Percentiles rank a stretch among this genome's conserved stretches.
Conservation (phyloP, 768 basidiomycete genomes). For the Aureoboletus auriporus region DNA sequence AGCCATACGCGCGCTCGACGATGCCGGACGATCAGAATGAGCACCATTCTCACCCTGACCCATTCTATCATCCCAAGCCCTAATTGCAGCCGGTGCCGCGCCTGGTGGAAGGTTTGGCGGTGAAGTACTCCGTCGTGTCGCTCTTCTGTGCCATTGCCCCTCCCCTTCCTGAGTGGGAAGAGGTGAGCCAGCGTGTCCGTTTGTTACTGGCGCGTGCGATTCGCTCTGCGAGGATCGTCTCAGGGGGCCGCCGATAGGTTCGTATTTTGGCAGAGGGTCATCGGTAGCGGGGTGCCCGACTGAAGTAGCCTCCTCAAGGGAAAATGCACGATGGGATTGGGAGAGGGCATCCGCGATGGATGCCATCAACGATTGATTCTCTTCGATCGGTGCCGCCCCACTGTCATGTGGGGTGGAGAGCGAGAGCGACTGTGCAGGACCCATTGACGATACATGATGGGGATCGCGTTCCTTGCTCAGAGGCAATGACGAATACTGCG, state of each 20-base stretch:
- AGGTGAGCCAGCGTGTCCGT: conserved; percentile 10
- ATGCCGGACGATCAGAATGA: conserved; percentile 28
- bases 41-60: conserved; percentile 30
- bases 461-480: conserved; percentile 40
- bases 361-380: conserved; percentile 34
- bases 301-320: conserved; percentile 22
- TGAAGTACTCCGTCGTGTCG: conserved; percentile 29
- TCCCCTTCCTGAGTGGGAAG: conserved; percentile 11
- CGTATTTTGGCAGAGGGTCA: conserved; percentile 38
- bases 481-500: conserved; percentile 63
- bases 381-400: conserved; percentile 12
- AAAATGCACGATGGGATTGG: conserved; percentile 20
- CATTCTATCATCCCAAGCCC: conserved; percentile 34
- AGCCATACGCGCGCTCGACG: conserved; percentile 31
- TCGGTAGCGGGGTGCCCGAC: conserved; percentile 18
- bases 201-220: conserved; percentile 15
- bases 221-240: conserved; percentile 10
- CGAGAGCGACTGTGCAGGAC: conserved; percentile 4
- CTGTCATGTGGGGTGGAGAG: conserved; percentile 5
- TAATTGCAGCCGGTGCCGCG: conserved; percentile 36
- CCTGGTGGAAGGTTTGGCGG: conserved; percentile 42
- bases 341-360: conserved; percentile 37
- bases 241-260: conserved; percentile 15
- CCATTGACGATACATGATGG: conserved; percentile 9
- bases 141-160: conserved; percentile 18